Evolutionary conservation across 768 basidiomycete genomes (phyloP).

Genomic region (Naganishia onofrii): DNA sequence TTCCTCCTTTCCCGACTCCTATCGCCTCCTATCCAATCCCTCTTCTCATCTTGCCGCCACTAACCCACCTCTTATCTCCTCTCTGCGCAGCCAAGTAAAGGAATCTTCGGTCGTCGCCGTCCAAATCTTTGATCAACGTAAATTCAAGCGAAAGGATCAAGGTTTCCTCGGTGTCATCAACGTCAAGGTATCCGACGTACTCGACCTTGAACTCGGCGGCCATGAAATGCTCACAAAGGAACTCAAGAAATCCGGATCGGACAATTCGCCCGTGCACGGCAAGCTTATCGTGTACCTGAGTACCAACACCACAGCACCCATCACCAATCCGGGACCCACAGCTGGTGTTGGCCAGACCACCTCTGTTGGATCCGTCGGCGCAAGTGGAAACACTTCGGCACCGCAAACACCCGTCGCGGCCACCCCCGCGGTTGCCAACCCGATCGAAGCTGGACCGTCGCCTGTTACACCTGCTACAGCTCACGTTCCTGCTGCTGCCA

Average conservation of each 20-base stretch:
- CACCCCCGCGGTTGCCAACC: conserved; percentile 26
- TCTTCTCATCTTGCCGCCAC: too few relatives aligned
- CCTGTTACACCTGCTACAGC: conserved; percentile 25
- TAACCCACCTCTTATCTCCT: neutral
- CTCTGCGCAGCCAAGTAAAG: conserved; percentile 60
- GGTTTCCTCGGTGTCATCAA: conserved; percentile 98
- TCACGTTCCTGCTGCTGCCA: conserved; percentile 37
- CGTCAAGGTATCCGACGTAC: conserved; percentile 79
- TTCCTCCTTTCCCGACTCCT: neutral
- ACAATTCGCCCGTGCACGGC: conserved; percentile 94
- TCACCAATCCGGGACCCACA: conserved; percentile 71
- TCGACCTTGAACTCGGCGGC: conserved; percentile 86
- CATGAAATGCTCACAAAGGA: conserved; percentile 98
- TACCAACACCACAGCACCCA: conserved; percentile 80
- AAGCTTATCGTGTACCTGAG: conserved; percentile 95
- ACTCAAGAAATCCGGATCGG: conserved; percentile 90
- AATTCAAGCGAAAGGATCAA: conserved; percentile 97
- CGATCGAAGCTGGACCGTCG: conserved; percentile 25
- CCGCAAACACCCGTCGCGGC: conserved; percentile 39
- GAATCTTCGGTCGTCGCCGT: conserved; percentile 97
- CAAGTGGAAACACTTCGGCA: conserved; percentile 27
- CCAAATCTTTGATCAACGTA: conserved; percentile 98
- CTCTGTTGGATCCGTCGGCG: conserved; percentile 18
- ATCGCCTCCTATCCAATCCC: neutral
- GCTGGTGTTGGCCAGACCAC: conserved; percentile 49